phyloP scores from a whole-genome alignment of 2,329 filamentous ascomycete genomes.

The Apiospora sp. region DNA sequence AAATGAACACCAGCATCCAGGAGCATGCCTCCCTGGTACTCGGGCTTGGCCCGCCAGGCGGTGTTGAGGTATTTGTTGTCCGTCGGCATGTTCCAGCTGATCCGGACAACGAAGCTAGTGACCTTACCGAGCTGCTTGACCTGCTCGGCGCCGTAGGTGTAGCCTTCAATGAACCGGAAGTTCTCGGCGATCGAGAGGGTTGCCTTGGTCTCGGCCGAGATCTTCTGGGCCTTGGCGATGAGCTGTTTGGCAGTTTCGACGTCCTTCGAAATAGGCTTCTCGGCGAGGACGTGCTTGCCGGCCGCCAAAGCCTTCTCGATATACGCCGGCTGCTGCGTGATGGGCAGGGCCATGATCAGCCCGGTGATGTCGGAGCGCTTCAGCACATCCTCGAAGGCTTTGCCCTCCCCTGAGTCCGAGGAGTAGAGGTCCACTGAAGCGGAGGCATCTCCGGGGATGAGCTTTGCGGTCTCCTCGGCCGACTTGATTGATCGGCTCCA shows the following conservation, averaged over 20 bases:
- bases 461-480: slow-evolving; percentile 49
- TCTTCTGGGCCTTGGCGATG: slow-evolving; percentile 46
- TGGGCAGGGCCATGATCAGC: slow-evolving; percentile 61
- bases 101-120: slow-evolving; percentile 57
- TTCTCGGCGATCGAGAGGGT: slow-evolving; percentile 76
- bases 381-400: slow-evolving; percentile 53
- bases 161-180: slow-evolving; percentile 69
- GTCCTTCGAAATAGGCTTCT: slow-evolving; percentile 73
- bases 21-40: slow-evolving; percentile 78
- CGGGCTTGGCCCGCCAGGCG: slow-evolving; percentile 71
- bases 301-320: slow-evolving; percentile 67
- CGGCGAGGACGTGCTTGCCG: slow-evolving; percentile 74
- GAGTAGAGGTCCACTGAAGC: slow-evolving; percentile 40
- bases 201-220: slow-evolving; percentile 41
- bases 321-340: slow-evolving; percentile 64
- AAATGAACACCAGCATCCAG: slow-evolving; percentile 81
- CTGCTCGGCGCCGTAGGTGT: slow-evolving; percentile 58
- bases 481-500: slow-evolving; percentile 63
- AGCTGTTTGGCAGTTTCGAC: slow-evolving; percentile 53
- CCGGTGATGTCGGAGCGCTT: slow-evolving; percentile 53
- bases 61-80: slow-evolving; percentile 59
- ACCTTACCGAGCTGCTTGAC: slow-evolving; percentile 61
- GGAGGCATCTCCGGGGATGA: slow-evolving; percentile 37
- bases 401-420: slow-evolving; percentile 42
- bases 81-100: slow-evolving; percentile 46